Evolutionary conservation across 169 alveolate genomes (phyloP).

Genomic region (Theileria parva): DNA sequence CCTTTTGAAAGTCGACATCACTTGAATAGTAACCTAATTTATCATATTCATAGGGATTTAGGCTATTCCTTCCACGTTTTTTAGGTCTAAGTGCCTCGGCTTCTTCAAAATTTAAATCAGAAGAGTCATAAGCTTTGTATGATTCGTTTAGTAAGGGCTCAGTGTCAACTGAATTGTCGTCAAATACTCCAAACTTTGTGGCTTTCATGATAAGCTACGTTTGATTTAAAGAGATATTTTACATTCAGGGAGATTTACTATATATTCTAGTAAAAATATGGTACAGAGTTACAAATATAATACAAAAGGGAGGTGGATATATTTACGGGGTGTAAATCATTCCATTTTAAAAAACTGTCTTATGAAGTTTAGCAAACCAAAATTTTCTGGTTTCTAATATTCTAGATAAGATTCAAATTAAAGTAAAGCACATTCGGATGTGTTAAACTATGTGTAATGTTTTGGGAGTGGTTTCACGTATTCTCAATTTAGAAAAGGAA

Average conservation of each 20-base stretch:
- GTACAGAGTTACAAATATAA: conserved; percentile 4
- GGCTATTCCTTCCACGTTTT: conserved; percentile 3
- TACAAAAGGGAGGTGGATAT: not conserved
- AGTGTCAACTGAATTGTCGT: not conserved
- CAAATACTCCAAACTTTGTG: conserved; percentile 4
- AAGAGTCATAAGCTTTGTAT: not conserved
- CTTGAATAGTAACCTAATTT: not conserved
- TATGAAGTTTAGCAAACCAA: not conserved
- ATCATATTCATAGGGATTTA: not conserved
- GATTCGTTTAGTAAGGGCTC: not conserved
- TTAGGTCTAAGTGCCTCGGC: not conserved
- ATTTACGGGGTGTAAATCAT: not conserved
- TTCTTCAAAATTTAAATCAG: not conserved
- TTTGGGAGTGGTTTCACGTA: not conserved
- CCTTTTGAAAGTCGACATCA: not conserved
- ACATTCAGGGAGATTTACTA: not conserved
- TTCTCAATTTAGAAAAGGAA: not conserved
- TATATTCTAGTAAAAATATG: not conserved
- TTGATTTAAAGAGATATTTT: not conserved
- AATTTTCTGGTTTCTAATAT: not conserved
- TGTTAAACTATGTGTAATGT: not conserved
- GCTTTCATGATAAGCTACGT: conserved; percentile 2
- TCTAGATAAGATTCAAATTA: not conserved
- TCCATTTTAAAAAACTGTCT: not conserved
- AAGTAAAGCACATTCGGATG: not conserved